Evolutionary conservation across 306 rosid genomes (phyloP), one percentile per base, ranked within the genome.

Genomic region (Arachis hypogaea): DNA sequence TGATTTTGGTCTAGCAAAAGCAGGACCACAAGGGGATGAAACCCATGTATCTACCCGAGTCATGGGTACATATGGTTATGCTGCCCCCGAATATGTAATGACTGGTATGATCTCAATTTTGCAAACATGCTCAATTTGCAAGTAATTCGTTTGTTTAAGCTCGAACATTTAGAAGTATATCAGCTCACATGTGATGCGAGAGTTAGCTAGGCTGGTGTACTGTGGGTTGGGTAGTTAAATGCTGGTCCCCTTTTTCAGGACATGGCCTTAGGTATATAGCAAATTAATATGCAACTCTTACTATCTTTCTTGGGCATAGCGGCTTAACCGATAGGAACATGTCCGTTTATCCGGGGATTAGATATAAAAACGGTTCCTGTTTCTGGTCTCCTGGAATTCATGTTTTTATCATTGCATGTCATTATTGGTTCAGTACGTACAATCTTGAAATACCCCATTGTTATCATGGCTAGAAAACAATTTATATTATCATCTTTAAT

Each of bases 21-120:
- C 98, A 71, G 98, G 98, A 85, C 98, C 98, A 9, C 97, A 90
- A 78, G 98, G 98, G 64, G 98, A 93, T 72, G 98, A 93, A 77
- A 93, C 98, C 69, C 98, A 93, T 85, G 98, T 93, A 59, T 93
- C 98, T 44, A 93, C 98, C 62, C 87, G 98, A 70, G 98, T 93
- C 71, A 93, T 93, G 98, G 98, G 98, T 18, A 93, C 98, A 71
- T 93, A 93, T 79, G 98, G 98, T 56, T 93, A 93, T 85, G 98
- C 98, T 47, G 98, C 98, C 47, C 98, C 98, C 42, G 98, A 93
- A 77, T 93, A 93, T 75, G 98, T 93, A 63, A 93, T 93, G 98
- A 93, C 98, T 82, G 98, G 98, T 93, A 90, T 63, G 85, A 22
- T 36, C 46, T 73, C 70, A 68, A 55, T 61, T 16, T 79, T 62